Evolutionary conservation across 1,284 basidiomycete species (phyloP), one percentile per base, ranked within the genome.

Genomic region (Cutaneotrichosporon mucoides): DNA sequence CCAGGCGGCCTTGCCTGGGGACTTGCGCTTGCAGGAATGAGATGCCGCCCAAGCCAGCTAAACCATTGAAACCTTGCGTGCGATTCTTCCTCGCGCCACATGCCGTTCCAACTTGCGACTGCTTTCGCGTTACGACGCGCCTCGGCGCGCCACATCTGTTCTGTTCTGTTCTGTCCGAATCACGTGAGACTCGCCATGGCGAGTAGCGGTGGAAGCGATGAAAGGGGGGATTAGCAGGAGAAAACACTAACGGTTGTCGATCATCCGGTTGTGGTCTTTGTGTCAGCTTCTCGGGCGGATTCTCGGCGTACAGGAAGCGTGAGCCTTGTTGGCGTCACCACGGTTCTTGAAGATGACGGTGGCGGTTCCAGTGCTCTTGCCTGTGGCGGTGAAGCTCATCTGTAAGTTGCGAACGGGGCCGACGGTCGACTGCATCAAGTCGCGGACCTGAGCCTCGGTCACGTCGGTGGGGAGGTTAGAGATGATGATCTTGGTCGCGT

Each of bases 241-340:
- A 41, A 44, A 42, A 61, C 87, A 96, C 94, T 93, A 89, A 98
- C 94, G 96, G 83, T 93, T 92, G 87, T 99, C 95, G 85, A 99
- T 95, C 82, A 99, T 88, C 77, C 95, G 88, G 82, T 93, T 92
- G 85, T 99, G 92, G 84, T 98, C 77, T 79, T 10, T 9, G n/a
- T n/a, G n/a, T n/a, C n/a, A n/a, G n/a, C n/a, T n/a, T n/a, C n/a
- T n/a, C n/a, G n/a, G n/a, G n/a, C n/a, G n/a, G n/a, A n/a, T n/a
- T n/a, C n/a, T n/a, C n/a, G 1, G 72, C 76, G 63, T 59, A 79
- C 78, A 98, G 70, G 92, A 85, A 67, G 88, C 83, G 80, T 88
- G 95, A 5, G 95, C 95, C 82, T 89, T 92, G 76, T 86, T 87
- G 60, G 89, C 95, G 72, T 96, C 92, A 58, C 92, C 92, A 70